These are phyloP conservation scores for Ajuga chamaepitys DNA, from an alignment of 257 asterid species.

Conservation along the genomic window DNA sequence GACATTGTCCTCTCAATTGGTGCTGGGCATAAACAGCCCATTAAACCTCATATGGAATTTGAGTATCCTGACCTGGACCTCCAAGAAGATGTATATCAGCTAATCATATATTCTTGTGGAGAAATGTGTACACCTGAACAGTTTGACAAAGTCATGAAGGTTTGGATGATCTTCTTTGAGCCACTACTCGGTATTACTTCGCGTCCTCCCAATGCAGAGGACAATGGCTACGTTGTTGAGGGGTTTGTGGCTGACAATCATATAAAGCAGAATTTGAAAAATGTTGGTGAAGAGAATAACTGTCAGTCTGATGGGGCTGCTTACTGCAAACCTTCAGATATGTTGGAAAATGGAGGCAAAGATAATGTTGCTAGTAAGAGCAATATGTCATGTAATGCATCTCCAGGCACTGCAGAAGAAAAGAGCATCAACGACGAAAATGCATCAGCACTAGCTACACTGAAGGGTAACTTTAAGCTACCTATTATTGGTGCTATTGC, in stretches of 20 bases:
- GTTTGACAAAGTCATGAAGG: constrained; percentile 58
- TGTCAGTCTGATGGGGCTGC: constrained; percentile 30
- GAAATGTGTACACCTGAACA: constrained; percentile 84
- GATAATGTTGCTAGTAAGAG: constrained; percentile 22
- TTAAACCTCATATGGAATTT: constrained; percentile 55
- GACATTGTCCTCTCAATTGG: constrained; percentile 49
- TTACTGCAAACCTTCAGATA: constrained; percentile 25
- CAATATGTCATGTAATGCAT: constrained; percentile 19
- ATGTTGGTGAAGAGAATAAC: constrained; percentile 25
- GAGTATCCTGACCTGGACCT: constrained; percentile 67
- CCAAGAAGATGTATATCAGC: constrained; percentile 76
- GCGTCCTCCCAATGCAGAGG: constrained; percentile 32
- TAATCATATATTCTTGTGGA: constrained; percentile 66
- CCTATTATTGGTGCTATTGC: constrained; percentile 2
- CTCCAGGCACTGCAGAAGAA: constrained; percentile 28
- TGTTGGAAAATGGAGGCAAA: constrained; percentile 29
- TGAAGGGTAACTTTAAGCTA: constrained; percentile 19
- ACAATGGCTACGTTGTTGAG: constrained; percentile 26
- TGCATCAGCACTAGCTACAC: constrained; percentile 33
- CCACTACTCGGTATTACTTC: constrained; percentile 60
- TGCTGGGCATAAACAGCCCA: constrained; percentile 60
- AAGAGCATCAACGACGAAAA: constrained; percentile 24
- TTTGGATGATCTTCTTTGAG: constrained; percentile 81
- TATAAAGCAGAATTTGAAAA: constrained; percentile 19
- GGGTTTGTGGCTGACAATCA: constrained; percentile 21